Evolutionary conservation across 805 yeast species (phyloP).

Genomic region (Isabelozyma gotoi): DNA sequence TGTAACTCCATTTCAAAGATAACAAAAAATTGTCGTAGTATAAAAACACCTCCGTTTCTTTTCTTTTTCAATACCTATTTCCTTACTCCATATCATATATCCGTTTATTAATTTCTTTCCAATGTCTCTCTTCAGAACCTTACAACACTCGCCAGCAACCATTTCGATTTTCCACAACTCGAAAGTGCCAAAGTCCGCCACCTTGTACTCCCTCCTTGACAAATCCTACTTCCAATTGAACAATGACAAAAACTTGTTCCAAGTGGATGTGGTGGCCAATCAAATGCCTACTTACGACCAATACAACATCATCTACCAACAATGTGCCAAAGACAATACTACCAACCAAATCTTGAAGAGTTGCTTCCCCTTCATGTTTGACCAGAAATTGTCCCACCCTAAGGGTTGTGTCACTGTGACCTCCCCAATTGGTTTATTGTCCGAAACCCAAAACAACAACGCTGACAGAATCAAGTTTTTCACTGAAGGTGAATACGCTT

Average conservation of each 20-base stretch:
- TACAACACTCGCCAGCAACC: slow-evolving; percentile 42
- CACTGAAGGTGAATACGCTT: slow-evolving; percentile 36
- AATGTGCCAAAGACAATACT: slow-evolving; percentile 23
- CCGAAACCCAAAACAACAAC: slow-evolving; percentile 10
- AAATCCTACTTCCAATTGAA: slow-evolving; percentile 30
- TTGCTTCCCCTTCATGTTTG: slow-evolving; percentile 39
- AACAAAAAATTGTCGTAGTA: neutral
- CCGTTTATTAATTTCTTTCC: neutral
- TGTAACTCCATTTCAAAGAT: slow-evolving; percentile 2
- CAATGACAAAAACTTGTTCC: slow-evolving; percentile 28
- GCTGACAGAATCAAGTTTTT: slow-evolving; percentile 29
- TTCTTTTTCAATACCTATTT: neutral
- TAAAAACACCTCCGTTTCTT: neutral
- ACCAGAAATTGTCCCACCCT: slow-evolving; percentile 13
- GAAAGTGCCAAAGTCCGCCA: slow-evolving; percentile 30
- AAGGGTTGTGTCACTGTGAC: slow-evolving; percentile 20
- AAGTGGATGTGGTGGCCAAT: slow-evolving; percentile 36
- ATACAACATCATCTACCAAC: slow-evolving; percentile 25
- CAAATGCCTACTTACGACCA: slow-evolving; percentile 45
- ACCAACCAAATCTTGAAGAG: slow-evolving; percentile 24
- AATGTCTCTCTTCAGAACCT: slow-evolving; percentile 42
- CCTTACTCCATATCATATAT: neutral
- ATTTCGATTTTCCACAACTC: slow-evolving; percentile 41
- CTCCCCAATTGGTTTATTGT: slow-evolving; percentile 13
- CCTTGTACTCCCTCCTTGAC: slow-evolving; percentile 28